phyloP scores from a whole-genome alignment of 208 protist species.

The Crithidia fasciculata region DNA sequence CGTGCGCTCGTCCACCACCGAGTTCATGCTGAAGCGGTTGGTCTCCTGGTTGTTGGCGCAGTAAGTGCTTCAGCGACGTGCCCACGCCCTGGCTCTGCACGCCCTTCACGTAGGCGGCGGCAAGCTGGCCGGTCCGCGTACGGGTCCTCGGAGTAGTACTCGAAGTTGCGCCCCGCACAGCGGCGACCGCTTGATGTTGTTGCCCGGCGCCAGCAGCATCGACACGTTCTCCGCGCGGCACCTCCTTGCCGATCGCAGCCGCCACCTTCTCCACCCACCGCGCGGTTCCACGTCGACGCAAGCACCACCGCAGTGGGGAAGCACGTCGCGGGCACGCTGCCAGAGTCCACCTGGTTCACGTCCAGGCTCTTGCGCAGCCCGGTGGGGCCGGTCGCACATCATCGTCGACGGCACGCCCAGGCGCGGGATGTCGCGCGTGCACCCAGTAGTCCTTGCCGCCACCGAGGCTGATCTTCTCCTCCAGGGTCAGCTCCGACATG shows the following conservation, averaged over 20 bases:
- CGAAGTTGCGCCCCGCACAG: slow-evolving; percentile 49
- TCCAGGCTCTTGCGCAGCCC: slow-evolving; percentile 15
- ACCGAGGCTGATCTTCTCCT: slow-evolving; percentile 21
- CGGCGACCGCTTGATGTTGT: slow-evolving; percentile 33
- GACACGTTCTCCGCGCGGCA: slow-evolving; percentile 17
- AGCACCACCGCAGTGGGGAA: slow-evolving; percentile 17
- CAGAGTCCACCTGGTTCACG: not conserved
- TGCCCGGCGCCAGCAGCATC: slow-evolving; percentile 18
- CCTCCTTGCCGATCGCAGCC: slow-evolving; percentile 13
- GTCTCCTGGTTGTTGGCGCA: too few relatives aligned
- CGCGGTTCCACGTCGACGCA: slow-evolving; percentile 29
- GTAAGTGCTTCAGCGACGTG: too few relatives aligned
- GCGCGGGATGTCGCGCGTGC: slow-evolving; percentile 2
- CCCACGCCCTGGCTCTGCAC: too few relatives aligned
- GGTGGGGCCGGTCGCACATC: slow-evolving; percentile 19
- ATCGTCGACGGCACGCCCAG: slow-evolving; percentile 6
- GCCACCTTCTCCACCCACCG: slow-evolving; percentile 1
- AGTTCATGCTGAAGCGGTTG: too few relatives aligned
- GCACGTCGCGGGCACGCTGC: slow-evolving; percentile 18
- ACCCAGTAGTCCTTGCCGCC: slow-evolving; percentile 16
- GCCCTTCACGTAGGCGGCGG: too few relatives aligned
- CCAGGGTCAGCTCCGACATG: slow-evolving; percentile 21
- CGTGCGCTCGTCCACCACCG: too few relatives aligned
- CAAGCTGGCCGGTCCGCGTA: too few relatives aligned
- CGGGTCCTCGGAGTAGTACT: too few relatives aligned